Conservation (phyloP, 83 land plant genomes). For the Picea engelmannii region DNA sequence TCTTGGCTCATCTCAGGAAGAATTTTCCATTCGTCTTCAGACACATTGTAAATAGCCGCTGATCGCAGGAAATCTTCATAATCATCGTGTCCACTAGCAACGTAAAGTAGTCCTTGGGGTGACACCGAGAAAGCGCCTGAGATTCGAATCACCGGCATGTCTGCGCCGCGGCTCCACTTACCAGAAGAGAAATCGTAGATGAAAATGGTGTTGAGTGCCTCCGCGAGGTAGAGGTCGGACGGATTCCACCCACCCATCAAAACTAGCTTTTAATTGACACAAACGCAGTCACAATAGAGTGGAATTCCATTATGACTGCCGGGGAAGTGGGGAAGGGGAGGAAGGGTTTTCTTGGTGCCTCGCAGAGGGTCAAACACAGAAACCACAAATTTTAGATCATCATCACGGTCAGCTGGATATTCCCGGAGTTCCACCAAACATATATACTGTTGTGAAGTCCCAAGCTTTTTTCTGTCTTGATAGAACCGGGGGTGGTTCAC, state of each 20-base stretch:
- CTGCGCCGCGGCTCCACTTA: background rate
- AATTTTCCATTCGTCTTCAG: no score
- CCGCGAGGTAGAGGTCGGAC: background rate
- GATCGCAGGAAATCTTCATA: no score
- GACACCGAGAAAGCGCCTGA: no score
- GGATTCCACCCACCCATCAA: constrained; percentile 16
- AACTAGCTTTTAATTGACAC: background rate
- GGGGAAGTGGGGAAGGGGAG: constrained; percentile 1
- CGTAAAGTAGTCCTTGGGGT: no score
- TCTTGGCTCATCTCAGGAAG: no score
- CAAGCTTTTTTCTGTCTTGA: background rate
- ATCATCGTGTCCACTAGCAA: no score
- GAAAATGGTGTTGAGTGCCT: no score
- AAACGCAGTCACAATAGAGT: background rate
- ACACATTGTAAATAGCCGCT: no score
- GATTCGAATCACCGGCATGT: no score
- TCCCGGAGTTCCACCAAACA: background rate
- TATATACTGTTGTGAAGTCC: background rate
- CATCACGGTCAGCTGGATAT: background rate
- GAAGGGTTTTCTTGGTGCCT: constrained; percentile 44
- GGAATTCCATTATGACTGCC: background rate
- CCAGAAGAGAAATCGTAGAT: no score
- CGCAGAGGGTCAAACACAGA: constrained; percentile 33
- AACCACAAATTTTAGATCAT: background rate
- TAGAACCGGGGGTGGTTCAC: background rate